Evolutionary conservation across 148 eudicot genomes (phyloP), one percentile per base, ranked within the genome.

Genomic region (Amaranthus hypochondriacus): DNA sequence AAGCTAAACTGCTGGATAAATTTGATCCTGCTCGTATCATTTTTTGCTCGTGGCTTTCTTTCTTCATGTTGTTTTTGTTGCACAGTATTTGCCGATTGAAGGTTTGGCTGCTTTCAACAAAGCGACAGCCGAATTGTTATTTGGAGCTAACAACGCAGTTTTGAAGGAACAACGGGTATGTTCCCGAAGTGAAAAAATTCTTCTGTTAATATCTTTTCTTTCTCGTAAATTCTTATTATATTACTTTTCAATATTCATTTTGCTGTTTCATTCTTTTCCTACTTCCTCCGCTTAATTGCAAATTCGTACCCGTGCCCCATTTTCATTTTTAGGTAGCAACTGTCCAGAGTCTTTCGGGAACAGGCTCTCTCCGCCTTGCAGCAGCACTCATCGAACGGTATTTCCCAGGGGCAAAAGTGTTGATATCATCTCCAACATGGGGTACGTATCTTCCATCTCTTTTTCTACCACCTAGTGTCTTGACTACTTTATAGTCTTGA

Each of bases 331-430:
- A 94, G 98, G 92, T 94, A 77, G 96, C 96, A 11, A 92, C 98
- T 75, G 83, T 95, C 71, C 98, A 95, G 83, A 88, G 98, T 76
- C 98, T 95, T 79, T 92, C 97, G 56, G 98, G 98, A 78, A 95
- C 97, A 81, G 98, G 98, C 66, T 95, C 98, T 75, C 96, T 95
- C 74, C 93, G 98, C 77, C 90, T 95, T 83, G 98, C 97, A 72
- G 98, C 92, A 7, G 98, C 92, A 49, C 76, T 95, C 6, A 92
- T 95, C 62, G 93, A 90, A 76, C 84, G 98, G 62, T 95, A 95
- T 78, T 95, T 95, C 72, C 90, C 98, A 70, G 96, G 98, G 53
- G 81, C 96, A 47, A 88, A 92, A 82, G 93, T 92, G 77, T 39
- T 95, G 73, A 89, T 95, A 80, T 92, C 98, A 73, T 86, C 97